Evolutionary conservation across 2,329 filamentous ascomycete genomes (phyloP).

Genomic region (Septoria linicola): DNA sequence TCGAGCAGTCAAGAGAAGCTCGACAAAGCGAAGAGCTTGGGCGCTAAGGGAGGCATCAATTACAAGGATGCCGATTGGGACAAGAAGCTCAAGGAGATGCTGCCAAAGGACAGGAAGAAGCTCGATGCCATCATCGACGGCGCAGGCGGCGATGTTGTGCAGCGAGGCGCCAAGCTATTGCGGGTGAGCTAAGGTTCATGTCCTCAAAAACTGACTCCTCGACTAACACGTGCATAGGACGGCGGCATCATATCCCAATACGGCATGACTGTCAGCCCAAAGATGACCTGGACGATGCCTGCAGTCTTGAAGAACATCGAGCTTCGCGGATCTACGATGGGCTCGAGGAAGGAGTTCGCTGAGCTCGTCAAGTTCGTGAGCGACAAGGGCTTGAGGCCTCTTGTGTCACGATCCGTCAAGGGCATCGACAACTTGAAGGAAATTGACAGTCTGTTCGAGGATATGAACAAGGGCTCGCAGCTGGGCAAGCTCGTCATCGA

Average conservation of each 20-base stretch:
- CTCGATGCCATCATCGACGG: constrained; percentile 88
- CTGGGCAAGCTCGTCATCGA: constrained; percentile 92
- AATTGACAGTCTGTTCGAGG: constrained; percentile 80
- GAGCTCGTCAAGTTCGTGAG: constrained; percentile 85
- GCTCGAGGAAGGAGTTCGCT: constrained; percentile 81
- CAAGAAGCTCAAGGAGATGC: constrained; percentile 62
- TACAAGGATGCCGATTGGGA: constrained; percentile 83
- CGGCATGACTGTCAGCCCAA: constrained; percentile 84
- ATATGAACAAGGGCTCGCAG: constrained; percentile 81
- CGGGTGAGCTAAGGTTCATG: constrained; percentile 49
- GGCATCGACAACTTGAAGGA: constrained; percentile 73
- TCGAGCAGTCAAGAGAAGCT: constrained; percentile 75
- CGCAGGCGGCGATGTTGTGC: constrained; percentile 81
- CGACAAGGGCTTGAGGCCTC: constrained; percentile 68
- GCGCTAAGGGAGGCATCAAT: constrained; percentile 76
- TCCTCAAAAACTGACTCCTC: neutral
- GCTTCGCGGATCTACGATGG: constrained; percentile 84
- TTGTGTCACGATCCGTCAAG: constrained; percentile 68
- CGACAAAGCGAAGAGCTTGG: constrained; percentile 66
- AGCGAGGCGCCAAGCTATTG: constrained; percentile 64
- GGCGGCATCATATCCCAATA: constrained; percentile 85
- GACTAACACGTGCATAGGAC: constrained; percentile 40
- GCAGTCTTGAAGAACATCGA: constrained; percentile 88
- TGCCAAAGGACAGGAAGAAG: constrained; percentile 65
- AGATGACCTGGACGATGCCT: constrained; percentile 81